Percentiles rank a stretch among this genome's conserved stretches.
Conservation (phyloP, 257 asterid genomes). For the Primulina huaijiensis region DNA sequence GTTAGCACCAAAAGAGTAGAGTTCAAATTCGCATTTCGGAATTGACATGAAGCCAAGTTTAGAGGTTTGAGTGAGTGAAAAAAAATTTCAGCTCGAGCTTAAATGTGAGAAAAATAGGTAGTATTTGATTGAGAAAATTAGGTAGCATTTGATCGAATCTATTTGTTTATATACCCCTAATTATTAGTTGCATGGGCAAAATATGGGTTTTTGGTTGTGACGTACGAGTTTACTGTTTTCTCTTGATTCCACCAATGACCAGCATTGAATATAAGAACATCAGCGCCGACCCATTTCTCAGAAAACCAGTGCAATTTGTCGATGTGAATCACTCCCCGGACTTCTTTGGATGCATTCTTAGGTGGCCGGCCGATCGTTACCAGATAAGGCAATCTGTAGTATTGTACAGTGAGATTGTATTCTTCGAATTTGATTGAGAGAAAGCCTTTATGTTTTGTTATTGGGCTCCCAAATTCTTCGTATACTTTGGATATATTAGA, state of each 20-base stretch:
- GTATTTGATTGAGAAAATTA: no score
- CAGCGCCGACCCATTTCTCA: conserved; percentile 65
- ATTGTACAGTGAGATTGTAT: conserved; percentile 72
- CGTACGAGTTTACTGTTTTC: conserved; percentile 67
- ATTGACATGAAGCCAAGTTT: no score
- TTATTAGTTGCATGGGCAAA: no score
- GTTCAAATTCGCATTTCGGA: neutral
- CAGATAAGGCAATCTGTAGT: conserved; percentile 79
- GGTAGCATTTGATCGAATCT: neutral
- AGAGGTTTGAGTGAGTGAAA: neutral
- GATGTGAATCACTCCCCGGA: conserved; percentile 57
- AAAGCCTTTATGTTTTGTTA: conserved; percentile 79
- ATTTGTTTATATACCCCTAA: no score
- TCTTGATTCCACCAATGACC: conserved; percentile 98
- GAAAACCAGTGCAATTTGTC: conserved; percentile 81
- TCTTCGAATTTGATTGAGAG: conserved; percentile 75
- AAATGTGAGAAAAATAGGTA: neutral
- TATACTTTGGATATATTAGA: conserved; percentile 50
- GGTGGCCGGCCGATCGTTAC: conserved; percentile 62
- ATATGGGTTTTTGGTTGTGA: neutral
- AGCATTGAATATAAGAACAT: conserved; percentile 63
- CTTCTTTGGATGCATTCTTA: conserved; percentile 43
- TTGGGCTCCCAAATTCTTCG: conserved; percentile 74
- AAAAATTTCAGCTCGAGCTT: neutral
- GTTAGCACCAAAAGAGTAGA: neutral